Evolutionary conservation across 495 filamentous ascomycete genomes (phyloP).

Genomic region (Aspergillus saccharolyticus): DNA sequence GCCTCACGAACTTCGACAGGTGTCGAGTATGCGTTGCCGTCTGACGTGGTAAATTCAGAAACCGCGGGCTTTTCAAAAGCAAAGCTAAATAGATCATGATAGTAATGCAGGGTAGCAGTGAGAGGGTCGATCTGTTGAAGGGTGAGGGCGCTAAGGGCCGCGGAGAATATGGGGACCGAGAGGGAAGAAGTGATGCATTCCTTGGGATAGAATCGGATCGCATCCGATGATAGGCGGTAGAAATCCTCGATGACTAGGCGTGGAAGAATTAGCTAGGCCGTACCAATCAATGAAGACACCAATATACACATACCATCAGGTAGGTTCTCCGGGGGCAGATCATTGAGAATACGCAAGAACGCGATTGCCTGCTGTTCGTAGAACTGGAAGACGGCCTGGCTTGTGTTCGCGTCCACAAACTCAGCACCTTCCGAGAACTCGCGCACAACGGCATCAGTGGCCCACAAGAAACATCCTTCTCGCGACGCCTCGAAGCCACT

Average conservation of each 20-base stretch:
- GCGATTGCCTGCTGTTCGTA: constrained; percentile 86
- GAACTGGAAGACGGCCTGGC: constrained; percentile 85
- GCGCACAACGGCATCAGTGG: constrained; percentile 86
- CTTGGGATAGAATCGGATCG: constrained; percentile 84
- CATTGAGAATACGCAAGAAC: constrained; percentile 84
- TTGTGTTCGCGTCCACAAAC: constrained; percentile 74
- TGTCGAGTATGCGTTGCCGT: constrained; percentile 44
- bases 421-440: constrained; percentile 90
- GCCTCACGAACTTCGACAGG: constrained; percentile 60
- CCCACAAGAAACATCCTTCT: constrained; percentile 97
- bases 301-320: constrained; percentile 62
- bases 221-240: constrained; percentile 86
- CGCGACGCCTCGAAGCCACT: constrained; percentile 76
- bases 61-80: constrained; percentile 70
- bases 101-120: constrained; percentile 85
- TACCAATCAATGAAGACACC: too few species aligned
- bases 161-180: constrained; percentile 76
- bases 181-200: constrained; percentile 72
- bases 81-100: constrained; percentile 88
- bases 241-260: constrained; percentile 92
- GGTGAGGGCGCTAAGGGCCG: constrained; percentile 75
- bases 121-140: constrained; percentile 88
- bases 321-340: constrained; percentile 76
- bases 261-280: constrained; percentile 10
- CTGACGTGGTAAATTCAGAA: constrained; percentile 54